Conservation (phyloP, 2,329 filamentous ascomycete genomes). For the Trichoderma brevicompactum region DNA sequence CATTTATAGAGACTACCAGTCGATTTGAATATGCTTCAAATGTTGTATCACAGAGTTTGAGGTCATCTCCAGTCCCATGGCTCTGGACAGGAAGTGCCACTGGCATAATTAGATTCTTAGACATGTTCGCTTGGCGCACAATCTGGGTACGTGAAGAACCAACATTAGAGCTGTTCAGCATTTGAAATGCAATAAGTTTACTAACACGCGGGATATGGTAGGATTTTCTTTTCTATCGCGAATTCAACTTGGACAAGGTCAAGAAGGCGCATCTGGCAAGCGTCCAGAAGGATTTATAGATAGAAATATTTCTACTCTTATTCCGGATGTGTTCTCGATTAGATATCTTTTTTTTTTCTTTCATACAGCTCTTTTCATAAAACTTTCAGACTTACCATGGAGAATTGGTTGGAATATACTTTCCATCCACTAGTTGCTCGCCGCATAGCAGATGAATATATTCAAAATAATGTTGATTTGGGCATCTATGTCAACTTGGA, state of each 20-base stretch:
- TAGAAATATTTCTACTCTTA: neutral
- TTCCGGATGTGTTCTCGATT: no score
- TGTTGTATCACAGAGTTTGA: constrained; percentile 33
- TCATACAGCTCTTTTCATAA: neutral
- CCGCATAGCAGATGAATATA: no score
- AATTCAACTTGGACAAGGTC: constrained; percentile 20
- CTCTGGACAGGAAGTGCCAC: constrained; percentile 18
- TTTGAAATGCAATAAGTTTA: no score
- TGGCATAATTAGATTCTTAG: constrained; percentile 7
- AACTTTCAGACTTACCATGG: neutral
- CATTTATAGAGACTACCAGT: constrained; percentile 4
- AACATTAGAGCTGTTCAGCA: no score
- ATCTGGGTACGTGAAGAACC: constrained; percentile 13
- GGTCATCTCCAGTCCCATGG: constrained; percentile 34
- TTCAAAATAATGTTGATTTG: no score
- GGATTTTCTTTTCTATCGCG: constrained; percentile 22
- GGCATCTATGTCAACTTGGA: no score
- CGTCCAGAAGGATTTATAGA: neutral
- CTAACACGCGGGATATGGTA: neutral
- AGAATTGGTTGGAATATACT: neutral
- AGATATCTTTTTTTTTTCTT: no score
- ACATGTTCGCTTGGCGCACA: constrained; percentile 22
- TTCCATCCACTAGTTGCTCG: neutral
- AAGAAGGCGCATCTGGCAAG: constrained; percentile 11
- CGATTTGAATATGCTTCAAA: constrained; percentile 19